A percentile compares a stretch with the other conserved stretches of the same genome.
These are phyloP conservation scores for Entomortierella parvispora DNA, from an alignment of 192 early-diverging fungal genomes.

Conservation along the genomic window DNA sequence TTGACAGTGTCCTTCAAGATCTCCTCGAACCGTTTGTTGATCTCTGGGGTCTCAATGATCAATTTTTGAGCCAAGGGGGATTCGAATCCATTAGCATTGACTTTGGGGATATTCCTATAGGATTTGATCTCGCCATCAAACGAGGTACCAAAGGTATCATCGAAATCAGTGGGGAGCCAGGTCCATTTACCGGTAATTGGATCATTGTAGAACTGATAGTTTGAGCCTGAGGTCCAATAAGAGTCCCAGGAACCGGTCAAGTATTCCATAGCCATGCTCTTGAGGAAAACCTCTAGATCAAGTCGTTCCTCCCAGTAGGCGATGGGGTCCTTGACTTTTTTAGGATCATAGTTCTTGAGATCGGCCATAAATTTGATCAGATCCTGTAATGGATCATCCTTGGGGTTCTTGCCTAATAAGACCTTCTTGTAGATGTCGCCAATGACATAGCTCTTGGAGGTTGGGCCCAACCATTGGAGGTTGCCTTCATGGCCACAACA, in stretches of 20 bases:
- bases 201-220: constrained; percentile 57
- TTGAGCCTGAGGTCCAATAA: constrained; percentile 53
- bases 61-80: constrained; percentile 39
- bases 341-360: constrained; percentile 40
- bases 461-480: constrained; percentile 49
- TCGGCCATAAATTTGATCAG: constrained; percentile 51
- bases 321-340: constrained; percentile 15
- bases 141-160: constrained; percentile 53
- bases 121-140: constrained; percentile 26
- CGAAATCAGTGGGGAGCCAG: constrained; percentile 57
- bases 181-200: constrained; percentile 49
- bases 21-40: constrained; percentile 49
- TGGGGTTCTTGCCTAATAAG: constrained; percentile 17
- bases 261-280: constrained; percentile 51
- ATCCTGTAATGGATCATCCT: constrained; percentile 25
- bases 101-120: constrained; percentile 35
- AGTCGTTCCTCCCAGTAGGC: constrained; percentile 30
- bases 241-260: constrained; percentile 53
- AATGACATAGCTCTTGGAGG: constrained; percentile 23
- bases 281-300: constrained; percentile 43
- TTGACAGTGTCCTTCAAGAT: constrained; percentile 53
- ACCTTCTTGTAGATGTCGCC: constrained; percentile 46
- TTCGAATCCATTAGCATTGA: constrained; percentile 25
- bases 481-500: constrained; percentile 34
- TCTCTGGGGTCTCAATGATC: constrained; percentile 48